Percentiles rank a stretch among this genome's conserved stretches.
These are phyloP conservation scores for Castanospermum australe DNA, from an alignment of 306 rosid species.

Conservation along the genomic window DNA sequence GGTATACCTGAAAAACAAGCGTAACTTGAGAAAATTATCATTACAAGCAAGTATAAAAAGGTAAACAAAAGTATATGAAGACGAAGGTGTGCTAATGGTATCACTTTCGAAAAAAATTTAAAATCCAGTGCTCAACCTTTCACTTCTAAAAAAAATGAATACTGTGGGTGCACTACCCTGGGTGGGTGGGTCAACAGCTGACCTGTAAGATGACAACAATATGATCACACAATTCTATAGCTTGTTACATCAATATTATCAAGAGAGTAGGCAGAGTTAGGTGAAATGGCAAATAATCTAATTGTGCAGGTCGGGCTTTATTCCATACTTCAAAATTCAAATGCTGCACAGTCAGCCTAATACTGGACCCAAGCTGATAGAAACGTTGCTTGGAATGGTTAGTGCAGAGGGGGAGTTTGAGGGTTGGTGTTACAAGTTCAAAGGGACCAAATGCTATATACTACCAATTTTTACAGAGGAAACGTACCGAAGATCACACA, in stretches of 20 bases:
- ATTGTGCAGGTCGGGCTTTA: background rate
- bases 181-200: background rate
- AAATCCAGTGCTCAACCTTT: too few species aligned
- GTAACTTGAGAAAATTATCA: too few species aligned
- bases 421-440: slow-evolving; percentile 9
- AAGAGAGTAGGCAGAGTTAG: background rate
- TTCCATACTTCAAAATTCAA: slow-evolving; percentile 3
- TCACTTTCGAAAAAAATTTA: background rate
- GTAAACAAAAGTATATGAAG: too few species aligned
- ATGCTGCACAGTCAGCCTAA: slow-evolving; percentile 19
- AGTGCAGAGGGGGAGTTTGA: slow-evolving; percentile 5
- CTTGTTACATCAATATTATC: slow-evolving; percentile 10
- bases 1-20: too few species aligned
- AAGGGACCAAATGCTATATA: slow-evolving; percentile 40
- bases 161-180: background rate
- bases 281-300: background rate
- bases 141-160: too few species aligned
- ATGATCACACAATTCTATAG: background rate
- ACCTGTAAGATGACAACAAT: background rate
- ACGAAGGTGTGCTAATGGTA: background rate
- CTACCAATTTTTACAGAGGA: slow-evolving; percentile 55
- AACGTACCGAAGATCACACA: slow-evolving; percentile 43
- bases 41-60: too few species aligned
- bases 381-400: slow-evolving; percentile 12
- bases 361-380: slow-evolving; percentile 3